These are phyloP conservation scores for Suillus decipiens DNA, from an alignment of 768 basidiomycete genomes.

Conservation along the genomic window DNA sequence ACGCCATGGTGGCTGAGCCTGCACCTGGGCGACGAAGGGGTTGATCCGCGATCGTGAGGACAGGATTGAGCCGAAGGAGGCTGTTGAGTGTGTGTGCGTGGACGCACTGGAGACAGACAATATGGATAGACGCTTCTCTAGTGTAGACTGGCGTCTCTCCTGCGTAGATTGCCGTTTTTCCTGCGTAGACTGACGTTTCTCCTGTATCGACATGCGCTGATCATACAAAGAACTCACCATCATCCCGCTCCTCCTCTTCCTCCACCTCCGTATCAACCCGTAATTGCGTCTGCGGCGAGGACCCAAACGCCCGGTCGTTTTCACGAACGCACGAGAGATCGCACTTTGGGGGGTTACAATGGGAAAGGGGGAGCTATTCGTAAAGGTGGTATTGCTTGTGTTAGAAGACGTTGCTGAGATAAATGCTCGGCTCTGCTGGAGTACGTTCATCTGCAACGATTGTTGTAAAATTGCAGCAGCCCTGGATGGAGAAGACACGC, in stretches of 20 bases:
- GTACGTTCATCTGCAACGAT: slow-evolving; percentile 54
- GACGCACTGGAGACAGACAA: slow-evolving; percentile 21
- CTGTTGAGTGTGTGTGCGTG: slow-evolving; percentile 33
- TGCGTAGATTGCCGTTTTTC: background rate
- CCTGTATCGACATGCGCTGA: slow-evolving; percentile 19
- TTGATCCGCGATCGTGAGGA: slow-evolving; percentile 32
- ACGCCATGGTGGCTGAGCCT: slow-evolving; percentile 50
- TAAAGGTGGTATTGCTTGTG: slow-evolving; percentile 9
- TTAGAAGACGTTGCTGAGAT: slow-evolving; percentile 24
- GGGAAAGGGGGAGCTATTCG: slow-evolving; percentile 27
- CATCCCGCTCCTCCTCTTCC: slow-evolving; percentile 28
- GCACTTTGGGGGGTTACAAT: slow-evolving; percentile 55
- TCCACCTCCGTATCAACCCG: slow-evolving; percentile 34
- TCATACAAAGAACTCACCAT: background rate
- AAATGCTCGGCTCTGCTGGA: slow-evolving; percentile 45
- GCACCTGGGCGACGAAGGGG: slow-evolving; percentile 35
- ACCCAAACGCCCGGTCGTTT: slow-evolving; percentile 81
- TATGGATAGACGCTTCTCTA: background rate
- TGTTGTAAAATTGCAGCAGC: slow-evolving; percentile 66
- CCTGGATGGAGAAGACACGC: slow-evolving; percentile 35
- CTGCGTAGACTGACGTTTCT: background rate
- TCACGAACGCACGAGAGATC: slow-evolving; percentile 74
- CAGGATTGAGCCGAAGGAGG: slow-evolving; percentile 35
- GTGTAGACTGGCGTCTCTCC: background rate
- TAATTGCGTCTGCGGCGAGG: slow-evolving; percentile 23